phyloP scores from a whole-genome alignment of 306 rosid genomes.

The Cucurbita pepo region DNA sequence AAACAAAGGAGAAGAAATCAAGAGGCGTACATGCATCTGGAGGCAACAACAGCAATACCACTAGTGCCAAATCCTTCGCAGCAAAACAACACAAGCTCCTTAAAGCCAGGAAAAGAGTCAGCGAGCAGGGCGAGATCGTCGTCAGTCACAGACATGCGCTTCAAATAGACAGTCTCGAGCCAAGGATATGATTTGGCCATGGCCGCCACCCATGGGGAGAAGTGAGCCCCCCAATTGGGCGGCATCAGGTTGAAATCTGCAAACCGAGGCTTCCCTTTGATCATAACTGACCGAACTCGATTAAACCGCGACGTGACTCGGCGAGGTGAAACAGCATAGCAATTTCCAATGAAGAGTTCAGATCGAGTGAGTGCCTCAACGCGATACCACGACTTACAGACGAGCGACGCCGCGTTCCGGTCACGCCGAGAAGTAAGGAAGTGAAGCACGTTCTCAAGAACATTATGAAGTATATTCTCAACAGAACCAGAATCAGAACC shows the following conservation, averaged over 20 bases:
- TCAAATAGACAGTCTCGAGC: slow-evolving; percentile 65
- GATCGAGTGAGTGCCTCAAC: slow-evolving; percentile 83
- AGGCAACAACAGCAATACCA: slow-evolving; percentile 49
- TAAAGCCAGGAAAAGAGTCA: slow-evolving; percentile 33
- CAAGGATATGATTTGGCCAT: slow-evolving; percentile 60
- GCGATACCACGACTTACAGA: slow-evolving; percentile 81
- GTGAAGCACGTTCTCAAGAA: slow-evolving; percentile 84
- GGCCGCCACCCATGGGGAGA: slow-evolving; percentile 48
- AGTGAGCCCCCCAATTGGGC: slow-evolving; percentile 62
- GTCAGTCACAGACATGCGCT: slow-evolving; percentile 63
- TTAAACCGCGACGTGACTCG: slow-evolving; percentile 49
- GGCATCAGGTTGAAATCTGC: slow-evolving; percentile 88
- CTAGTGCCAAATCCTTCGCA: slow-evolving; percentile 65
- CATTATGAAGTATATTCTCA: slow-evolving; percentile 82
- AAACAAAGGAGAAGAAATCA: background rate
- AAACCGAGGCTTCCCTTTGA: slow-evolving; percentile 82
- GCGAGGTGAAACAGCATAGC: slow-evolving; percentile 52
- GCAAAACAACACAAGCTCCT: slow-evolving; percentile 64
- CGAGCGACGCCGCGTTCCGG: slow-evolving; percentile 94
- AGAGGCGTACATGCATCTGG: slow-evolving; percentile 47
- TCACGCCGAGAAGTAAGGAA: slow-evolving; percentile 61
- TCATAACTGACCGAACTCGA: slow-evolving; percentile 33
- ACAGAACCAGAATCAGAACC: slow-evolving; percentile 13
- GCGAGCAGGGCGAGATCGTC: slow-evolving; percentile 42
- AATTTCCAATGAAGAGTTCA: slow-evolving; percentile 73